Base-by-base conservation (phyloP, 2,329 filamentous ascomycete species). In the Juglanconis sp. region DNA sequence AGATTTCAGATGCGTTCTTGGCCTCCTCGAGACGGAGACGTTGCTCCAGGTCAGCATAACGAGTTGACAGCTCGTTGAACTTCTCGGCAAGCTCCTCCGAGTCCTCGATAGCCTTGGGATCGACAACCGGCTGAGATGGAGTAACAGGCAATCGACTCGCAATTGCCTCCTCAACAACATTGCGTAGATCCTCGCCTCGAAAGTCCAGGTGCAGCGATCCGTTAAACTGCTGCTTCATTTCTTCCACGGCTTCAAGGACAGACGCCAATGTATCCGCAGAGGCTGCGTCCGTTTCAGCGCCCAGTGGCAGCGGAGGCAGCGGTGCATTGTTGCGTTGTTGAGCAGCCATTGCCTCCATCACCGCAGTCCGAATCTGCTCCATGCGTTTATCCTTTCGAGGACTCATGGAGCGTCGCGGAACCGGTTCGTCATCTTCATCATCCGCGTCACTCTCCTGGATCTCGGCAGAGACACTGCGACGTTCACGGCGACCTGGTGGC, bases 381-480 rank as follows among this genome's bases (percentile, higher is more conserved):
- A 93, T 74, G 67, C 86, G 91, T 68, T 88, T 87, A 69, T 96
- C 92, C 63, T 88, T 84, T 60, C 85, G 84, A 17, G 92, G 91
- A 66, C 93, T 97, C 66, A 87, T 81, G 5, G 90, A 89, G 55
- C 91, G 87, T 70, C 86, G 81, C 64, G 81, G 76, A 61, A 76
- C 63, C 58, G 86, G 82, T 57, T 75, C 63, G 59, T 88, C 90
- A 30, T 96, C 92, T 70, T 96, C 92, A 64, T 96, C 93, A 71
- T 98, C 94, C 10, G 95, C 94, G 75, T 98, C 95, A 71, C 94
- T 97, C 61, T 96, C 87, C 52, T 85, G 81, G 9, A 82, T 70
- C 35, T 92, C 89, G n/a, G 80, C 85, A 51, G 90, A 93, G 35
- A 86, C 73, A 71, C 88, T 91, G 90, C 93, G 46, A 85, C 74